Conservation (phyloP, 208 protist species). For the Leishmania guyanensis region DNA sequence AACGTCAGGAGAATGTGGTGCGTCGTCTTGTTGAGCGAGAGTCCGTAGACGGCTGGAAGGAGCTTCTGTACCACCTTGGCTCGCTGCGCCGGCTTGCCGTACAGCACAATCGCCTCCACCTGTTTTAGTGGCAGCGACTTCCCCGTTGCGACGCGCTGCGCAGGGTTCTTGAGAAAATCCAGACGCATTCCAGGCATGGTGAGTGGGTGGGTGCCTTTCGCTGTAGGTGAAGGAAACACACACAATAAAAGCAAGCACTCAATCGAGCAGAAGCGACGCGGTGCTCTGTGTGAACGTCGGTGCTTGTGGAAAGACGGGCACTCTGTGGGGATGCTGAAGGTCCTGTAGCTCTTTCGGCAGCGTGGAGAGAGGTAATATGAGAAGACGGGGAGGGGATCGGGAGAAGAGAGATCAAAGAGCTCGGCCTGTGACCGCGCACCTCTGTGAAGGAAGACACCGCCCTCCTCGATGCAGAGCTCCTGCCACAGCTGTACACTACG, state of each 20-base stretch:
- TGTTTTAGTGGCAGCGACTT: slow-evolving; percentile 84
- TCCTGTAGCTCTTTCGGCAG: background rate
- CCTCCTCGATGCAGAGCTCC: background rate
- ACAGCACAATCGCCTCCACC: slow-evolving; percentile 87
- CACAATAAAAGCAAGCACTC: background rate
- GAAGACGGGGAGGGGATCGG: background rate
- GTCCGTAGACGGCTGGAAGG: slow-evolving; percentile 66
- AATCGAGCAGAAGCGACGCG: background rate
- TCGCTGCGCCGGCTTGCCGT: slow-evolving; percentile 82
- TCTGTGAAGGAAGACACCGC: background rate
- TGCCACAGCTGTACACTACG: background rate
- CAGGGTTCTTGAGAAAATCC: slow-evolving; percentile 87
- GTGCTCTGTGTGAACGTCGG: background rate
- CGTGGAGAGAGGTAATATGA: background rate
- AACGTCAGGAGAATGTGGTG: slow-evolving; percentile 79
- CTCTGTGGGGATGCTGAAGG: background rate
- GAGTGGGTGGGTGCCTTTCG: background rate
- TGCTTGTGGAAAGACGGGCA: background rate
- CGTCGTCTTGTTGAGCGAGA: slow-evolving; percentile 77
- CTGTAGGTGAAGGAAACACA: background rate
- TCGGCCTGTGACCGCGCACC: background rate
- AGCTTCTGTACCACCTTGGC: slow-evolving; percentile 85
- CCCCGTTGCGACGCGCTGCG: slow-evolving; percentile 81
- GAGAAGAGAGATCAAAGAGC: background rate
- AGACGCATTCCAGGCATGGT: slow-evolving; percentile 76